phyloP scores from a whole-genome alignment of 192 early-diverging fungal species.

The Dimargaris xerosporica region DNA sequence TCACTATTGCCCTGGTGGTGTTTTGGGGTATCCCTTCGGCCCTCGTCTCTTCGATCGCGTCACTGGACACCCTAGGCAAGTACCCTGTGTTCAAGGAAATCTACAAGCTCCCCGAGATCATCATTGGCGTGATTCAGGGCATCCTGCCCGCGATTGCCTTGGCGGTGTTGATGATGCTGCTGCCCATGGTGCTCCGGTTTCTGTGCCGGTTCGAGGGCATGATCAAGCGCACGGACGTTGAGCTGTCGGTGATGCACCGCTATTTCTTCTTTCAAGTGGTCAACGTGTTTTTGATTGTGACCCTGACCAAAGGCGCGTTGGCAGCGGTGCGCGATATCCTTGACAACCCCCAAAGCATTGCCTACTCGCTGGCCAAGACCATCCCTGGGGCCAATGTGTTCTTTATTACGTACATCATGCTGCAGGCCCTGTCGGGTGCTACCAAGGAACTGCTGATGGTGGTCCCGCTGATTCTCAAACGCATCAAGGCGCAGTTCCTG shows the following conservation, averaged over 20 bases:
- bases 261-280: conserved; percentile 70
- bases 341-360: conserved; percentile 30
- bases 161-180: conserved; percentile 46
- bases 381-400: conserved; percentile 65
- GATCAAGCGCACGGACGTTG: conserved; percentile 36
- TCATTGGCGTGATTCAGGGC: conserved; percentile 47
- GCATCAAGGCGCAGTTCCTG: conserved; percentile 32
- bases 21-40: conserved; percentile 63
- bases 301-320: conserved; percentile 49
- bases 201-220: conserved; percentile 45
- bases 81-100: conserved; percentile 34
- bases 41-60: conserved; percentile 34
- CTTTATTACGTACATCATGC: conserved; percentile 73
- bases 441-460: conserved; percentile 53
- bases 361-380: conserved; percentile 33
- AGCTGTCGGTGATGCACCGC: conserved; percentile 44
- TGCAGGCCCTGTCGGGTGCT: conserved; percentile 50
- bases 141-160: conserved; percentile 56
- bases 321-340: conserved; percentile 33
- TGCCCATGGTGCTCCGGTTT: conserved; percentile 49
- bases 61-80: conserved; percentile 30
- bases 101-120: conserved; percentile 8
- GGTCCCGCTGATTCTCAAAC: conserved; percentile 43
- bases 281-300: conserved; percentile 65
- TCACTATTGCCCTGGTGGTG: conserved; percentile 40